Conservation (phyloP, 306 rosid genomes). For the Ormosia semicastrata region DNA sequence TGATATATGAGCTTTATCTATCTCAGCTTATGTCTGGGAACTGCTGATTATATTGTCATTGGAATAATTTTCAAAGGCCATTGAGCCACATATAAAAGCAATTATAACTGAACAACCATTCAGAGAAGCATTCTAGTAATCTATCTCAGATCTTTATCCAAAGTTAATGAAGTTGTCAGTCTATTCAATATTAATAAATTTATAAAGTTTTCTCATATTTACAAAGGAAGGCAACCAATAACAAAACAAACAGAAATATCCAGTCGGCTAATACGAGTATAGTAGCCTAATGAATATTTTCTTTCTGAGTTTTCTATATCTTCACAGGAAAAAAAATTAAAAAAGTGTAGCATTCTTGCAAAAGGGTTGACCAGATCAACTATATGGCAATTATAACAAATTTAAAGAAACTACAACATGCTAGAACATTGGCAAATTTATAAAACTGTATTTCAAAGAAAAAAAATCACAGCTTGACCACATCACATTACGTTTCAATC, state of each 20-base stretch:
- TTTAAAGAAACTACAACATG: neutral
- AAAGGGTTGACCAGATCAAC: no score
- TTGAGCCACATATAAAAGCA: neutral
- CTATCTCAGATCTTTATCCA: neutral
- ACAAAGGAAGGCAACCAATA: no score
- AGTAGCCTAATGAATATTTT: no score
- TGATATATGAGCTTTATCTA: neutral
- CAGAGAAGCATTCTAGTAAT: neutral
- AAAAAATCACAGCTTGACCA: neutral
- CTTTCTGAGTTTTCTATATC: neutral
- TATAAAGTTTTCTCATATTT: no score
- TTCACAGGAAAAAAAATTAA: neutral
- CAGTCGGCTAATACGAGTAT: no score
- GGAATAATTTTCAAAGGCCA: neutral
- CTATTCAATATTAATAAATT: neutral
- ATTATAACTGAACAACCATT: neutral
- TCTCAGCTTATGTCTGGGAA: neutral
- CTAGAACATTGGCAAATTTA: neutral
- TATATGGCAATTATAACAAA: neutral
- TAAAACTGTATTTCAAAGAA: neutral
- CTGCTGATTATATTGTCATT: neutral
- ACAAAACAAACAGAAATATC: no score
- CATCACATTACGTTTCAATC: neutral
- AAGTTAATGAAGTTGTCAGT: neutral
- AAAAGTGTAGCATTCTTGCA: neutral